These are phyloP conservation scores for Wickerhamiella alocasiicola DNA, from an alignment of 805 yeast genomes.

Conservation along the genomic window DNA sequence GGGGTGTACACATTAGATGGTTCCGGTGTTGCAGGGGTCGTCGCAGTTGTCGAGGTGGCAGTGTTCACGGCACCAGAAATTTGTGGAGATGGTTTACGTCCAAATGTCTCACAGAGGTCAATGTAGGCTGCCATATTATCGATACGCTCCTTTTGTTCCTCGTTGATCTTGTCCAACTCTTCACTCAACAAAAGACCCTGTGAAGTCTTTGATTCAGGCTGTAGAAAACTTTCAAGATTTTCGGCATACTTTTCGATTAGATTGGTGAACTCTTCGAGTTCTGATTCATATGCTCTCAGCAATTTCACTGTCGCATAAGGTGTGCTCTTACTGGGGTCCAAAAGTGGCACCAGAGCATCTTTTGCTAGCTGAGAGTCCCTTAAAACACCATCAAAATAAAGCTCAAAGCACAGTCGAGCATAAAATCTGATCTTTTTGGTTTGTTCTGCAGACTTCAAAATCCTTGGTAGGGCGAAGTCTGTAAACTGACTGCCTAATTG, in stretches of 20 bases:
- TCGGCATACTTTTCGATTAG: background rate
- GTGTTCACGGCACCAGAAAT: background rate
- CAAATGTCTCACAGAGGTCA: background rate
- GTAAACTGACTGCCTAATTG: conserved; percentile 1
- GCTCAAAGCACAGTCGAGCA: conserved; percentile 1
- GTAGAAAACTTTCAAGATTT: background rate
- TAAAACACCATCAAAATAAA: background rate
- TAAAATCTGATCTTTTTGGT: background rate
- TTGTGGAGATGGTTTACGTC: background rate
- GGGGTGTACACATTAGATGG: background rate
- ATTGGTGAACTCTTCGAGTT: background rate
- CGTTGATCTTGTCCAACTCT: conserved; percentile 1
- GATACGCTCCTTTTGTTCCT: background rate
- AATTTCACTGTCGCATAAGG: conserved; percentile 3
- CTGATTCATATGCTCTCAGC: background rate
- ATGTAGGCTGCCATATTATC: conserved; percentile 1
- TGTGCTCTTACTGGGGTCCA: background rate
- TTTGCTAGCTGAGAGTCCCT: background rate
- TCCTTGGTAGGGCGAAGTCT: background rate
- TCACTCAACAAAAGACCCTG: background rate
- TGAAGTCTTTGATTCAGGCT: background rate
- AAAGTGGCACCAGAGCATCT: background rate
- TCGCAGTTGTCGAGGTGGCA: background rate
- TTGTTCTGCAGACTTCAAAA: conserved; percentile 2
- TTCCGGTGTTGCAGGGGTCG: background rate